Evolutionary conservation across 2,329 filamentous ascomycete species (phyloP), one percentile per base, ranked within the genome.

Genomic region (Onygenales sp.): DNA sequence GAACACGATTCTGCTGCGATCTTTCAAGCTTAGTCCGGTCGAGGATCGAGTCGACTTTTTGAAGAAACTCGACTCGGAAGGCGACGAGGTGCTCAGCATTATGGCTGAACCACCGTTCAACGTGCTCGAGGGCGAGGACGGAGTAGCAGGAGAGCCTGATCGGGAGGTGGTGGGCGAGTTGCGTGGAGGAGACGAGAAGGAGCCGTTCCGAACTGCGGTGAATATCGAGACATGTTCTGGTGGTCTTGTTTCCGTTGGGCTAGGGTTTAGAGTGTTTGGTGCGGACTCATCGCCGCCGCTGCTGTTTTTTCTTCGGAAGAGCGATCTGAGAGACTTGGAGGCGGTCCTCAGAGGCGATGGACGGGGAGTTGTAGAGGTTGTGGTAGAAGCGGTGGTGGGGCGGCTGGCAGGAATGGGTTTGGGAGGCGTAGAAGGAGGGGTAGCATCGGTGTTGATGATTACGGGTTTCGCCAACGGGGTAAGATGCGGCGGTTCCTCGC

Each of bases 151-250:
- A 2, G 67, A 67, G 54, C 66, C 65, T 27, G 65, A 64, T 9
- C 64, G 64, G 6, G 70, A 70, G 2, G 65, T 67, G 33, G 61
- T 62, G 42, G 69, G 67, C 2, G 71, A 67, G 43, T 63, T 67
- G 17, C 65, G 62, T 7, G 56, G 59, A 3, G 70, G 68, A 1
- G 70, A 61, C 1, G 69, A 70, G 47, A 71, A 70, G 3, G 70
- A 65, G 53, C 65, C 68, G 48, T 60, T 60, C 14, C 53, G 56
- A 14, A 51, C 33, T 27, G 54, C 44, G 9, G 51, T 43, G 40
- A 58, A 49, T 13, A 55, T 37, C 32, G 49, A 45, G 40, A 34
- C 39, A 47, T 52, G 42, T 32, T 32, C 42, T 2, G 53, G 34
- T 14, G 34, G 48, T n/a, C 21, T 51, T 10, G 46, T 27, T 17